These are phyloP conservation scores for Rickenella mellea DNA, from an alignment of 768 basidiomycete species.

Conservation along the genomic window DNA sequence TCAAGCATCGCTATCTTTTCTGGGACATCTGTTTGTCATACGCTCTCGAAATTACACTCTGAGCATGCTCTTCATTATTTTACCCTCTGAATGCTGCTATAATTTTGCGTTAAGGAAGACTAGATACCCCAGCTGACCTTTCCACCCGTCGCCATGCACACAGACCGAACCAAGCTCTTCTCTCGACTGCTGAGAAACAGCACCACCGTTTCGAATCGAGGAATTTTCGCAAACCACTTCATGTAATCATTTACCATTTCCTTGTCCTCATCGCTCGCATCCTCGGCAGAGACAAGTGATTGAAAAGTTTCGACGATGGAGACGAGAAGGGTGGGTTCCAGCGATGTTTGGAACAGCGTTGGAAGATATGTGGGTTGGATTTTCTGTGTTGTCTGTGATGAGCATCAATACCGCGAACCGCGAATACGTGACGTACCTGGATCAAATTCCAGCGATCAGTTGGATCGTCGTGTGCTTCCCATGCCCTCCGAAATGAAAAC, in stretches of 20 bases:
- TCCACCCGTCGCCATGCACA: slow-evolving; percentile 24
- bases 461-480: slow-evolving; percentile 35
- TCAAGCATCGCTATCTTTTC: too few relatives aligned
- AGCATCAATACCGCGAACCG: slow-evolving; percentile 1
- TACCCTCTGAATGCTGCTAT: too few relatives aligned
- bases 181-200: slow-evolving; percentile 54
- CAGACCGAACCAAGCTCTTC: slow-evolving; percentile 33
- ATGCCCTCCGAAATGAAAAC: slow-evolving; percentile 54
- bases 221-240: slow-evolving; percentile 40
- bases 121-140: neutral
- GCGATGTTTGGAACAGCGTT: slow-evolving; percentile 53
- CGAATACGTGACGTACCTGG: slow-evolving; percentile 30
- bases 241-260: slow-evolving; percentile 36
- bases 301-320: slow-evolving; percentile 46
- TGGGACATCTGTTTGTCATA: too few relatives aligned
- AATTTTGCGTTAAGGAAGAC: too few relatives aligned
- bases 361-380: slow-evolving; percentile 50
- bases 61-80: too few relatives aligned
- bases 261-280: slow-evolving; percentile 11
- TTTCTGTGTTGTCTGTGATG: slow-evolving; percentile 27
- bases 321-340: slow-evolving; percentile 55
- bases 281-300: slow-evolving; percentile 15
- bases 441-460: slow-evolving; percentile 50
- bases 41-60: too few relatives aligned
- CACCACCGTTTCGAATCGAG: slow-evolving; percentile 54